Evolutionary conservation across 257 asterid genomes (phyloP).

Genomic region (Plantago major): DNA sequence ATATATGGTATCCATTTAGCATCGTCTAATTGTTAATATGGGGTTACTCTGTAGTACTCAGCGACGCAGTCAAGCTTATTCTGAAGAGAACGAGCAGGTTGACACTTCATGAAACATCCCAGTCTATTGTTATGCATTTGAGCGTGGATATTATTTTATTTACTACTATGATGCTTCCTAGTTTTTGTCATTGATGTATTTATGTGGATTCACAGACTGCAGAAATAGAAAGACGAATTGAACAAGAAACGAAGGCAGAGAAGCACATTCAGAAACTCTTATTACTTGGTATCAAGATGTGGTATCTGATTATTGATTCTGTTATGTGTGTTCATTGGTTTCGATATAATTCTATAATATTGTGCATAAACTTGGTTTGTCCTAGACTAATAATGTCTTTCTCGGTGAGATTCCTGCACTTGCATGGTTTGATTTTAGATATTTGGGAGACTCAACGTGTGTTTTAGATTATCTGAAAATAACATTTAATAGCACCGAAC

Average conservation of each 20-base stretch:
- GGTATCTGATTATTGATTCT: conserved; percentile 19
- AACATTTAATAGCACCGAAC: too few species aligned
- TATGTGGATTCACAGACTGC: conserved; percentile 60
- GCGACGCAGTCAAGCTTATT: conserved; percentile 56
- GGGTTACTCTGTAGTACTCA: conserved; percentile 95
- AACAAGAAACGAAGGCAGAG: conserved; percentile 95
- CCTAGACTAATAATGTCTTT: background rate
- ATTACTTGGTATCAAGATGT: conserved; percentile 61
- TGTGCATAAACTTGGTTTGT: background rate
- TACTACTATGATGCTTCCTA: background rate
- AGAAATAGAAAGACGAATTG: conserved; percentile 92
- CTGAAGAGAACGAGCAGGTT: conserved; percentile 89
- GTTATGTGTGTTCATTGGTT: conserved; percentile 5
- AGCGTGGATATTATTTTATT: conserved; percentile 10
- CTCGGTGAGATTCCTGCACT: too few species aligned
- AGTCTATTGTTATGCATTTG: background rate
- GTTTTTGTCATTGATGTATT: conserved; percentile 4
- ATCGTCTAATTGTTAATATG: conserved; percentile 47
- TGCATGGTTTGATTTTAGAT: too few species aligned
- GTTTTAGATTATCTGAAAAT: too few species aligned
- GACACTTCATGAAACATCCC: conserved; percentile 17
- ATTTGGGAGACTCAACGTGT: too few species aligned
- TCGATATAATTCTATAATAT: conserved; percentile 4
- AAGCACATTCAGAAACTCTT: conserved; percentile 95
- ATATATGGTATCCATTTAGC: conserved; percentile 39